A percentile compares a stretch with the other conserved stretches of the same genome.
Conservation (phyloP, 148 eudicot species). For the Chenopodium suecicum region DNA sequence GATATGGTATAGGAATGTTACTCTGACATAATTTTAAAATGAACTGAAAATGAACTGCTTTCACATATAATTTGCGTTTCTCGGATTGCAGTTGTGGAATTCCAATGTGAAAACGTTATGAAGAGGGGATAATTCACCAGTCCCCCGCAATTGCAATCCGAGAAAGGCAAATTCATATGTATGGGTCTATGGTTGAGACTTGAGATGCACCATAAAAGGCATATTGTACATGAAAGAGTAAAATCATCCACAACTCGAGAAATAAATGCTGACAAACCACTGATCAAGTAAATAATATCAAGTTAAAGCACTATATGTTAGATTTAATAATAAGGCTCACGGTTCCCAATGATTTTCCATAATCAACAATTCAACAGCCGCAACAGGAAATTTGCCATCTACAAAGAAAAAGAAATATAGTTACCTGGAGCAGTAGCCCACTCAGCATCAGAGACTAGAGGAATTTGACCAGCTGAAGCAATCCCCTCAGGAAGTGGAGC, state of each 20-base stretch:
- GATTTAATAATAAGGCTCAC: background rate
- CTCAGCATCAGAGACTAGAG: constrained; percentile 28
- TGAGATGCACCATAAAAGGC: background rate
- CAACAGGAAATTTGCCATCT: background rate
- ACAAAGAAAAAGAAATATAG: background rate
- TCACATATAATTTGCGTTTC: no score
- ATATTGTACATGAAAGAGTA: background rate
- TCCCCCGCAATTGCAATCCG: no score
- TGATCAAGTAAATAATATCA: background rate
- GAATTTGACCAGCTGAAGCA: background rate
- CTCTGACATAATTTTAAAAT: no score
- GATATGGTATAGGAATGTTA: no score
- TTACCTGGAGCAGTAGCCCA: constrained; percentile 37
- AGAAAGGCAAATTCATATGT: no score
- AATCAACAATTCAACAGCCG: background rate
- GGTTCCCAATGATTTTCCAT: background rate
- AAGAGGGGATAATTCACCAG: no score
- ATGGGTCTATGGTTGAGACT: background rate
- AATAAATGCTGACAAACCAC: background rate
- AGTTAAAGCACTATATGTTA: background rate
- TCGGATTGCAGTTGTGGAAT: no score
- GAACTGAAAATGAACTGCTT: no score
- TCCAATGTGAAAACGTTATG: no score
- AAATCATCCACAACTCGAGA: background rate
- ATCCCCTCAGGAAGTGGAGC: constrained; percentile 4